Evolutionary conservation across 73 alveolate species (phyloP).

Genomic region (Uronychia setigera): DNA sequence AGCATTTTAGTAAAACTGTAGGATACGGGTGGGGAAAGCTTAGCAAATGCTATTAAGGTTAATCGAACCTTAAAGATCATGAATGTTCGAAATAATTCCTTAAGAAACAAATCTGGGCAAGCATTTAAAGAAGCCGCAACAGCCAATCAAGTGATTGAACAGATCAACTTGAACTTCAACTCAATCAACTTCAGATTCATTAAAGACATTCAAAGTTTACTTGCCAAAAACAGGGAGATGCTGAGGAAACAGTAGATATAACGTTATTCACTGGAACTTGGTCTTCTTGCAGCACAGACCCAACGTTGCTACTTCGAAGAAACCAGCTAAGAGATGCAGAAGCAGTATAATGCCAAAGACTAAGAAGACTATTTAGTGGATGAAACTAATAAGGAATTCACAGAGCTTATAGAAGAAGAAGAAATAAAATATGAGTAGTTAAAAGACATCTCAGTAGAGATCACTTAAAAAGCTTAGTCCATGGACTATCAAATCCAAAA

Average conservation of each 20-base stretch:
- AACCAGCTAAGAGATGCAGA: neutral
- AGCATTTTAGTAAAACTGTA: too few relatives aligned
- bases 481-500: neutral
- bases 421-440: neutral
- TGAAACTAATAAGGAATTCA: neutral
- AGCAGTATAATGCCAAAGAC: neutral
- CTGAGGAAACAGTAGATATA: neutral
- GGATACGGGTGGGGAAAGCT: slow-evolving; percentile 47
- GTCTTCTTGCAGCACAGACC: neutral
- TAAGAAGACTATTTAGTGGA: neutral
- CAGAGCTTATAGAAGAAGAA: neutral
- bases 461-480: too few relatives aligned
- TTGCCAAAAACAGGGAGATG: neutral
- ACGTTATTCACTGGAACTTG: neutral
- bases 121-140: neutral
- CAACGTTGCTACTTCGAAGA: neutral
- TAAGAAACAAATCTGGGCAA: neutral
- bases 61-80: neutral
- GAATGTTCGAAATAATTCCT: neutral
- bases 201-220: neutral
- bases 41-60: slow-evolving; percentile 27
- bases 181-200: slow-evolving; percentile 2
- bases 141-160: neutral
- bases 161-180: neutral
- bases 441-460: too few relatives aligned